Evolutionary conservation across 768 basidiomycete species (phyloP), one percentile per base, ranked within the genome.

Genomic region (Trametes gibbosa): DNA sequence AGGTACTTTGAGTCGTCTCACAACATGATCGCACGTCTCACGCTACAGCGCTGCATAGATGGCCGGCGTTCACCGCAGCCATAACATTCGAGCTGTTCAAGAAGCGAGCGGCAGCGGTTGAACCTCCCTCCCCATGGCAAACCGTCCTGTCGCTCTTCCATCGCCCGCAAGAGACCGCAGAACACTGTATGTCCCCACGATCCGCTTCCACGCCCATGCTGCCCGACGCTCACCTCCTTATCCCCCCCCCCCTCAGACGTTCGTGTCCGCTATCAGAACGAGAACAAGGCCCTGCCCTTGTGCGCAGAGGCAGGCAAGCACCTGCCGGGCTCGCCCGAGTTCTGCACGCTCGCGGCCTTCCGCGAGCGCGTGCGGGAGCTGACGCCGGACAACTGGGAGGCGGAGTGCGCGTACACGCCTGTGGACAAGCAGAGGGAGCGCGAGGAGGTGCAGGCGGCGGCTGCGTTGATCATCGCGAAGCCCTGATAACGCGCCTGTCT

Each of bases 231-330:
- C 42, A 7, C 32, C 5, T 5, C 13, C 13, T 10, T 46, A 9
- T n/a, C 46, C 16, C 17, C 6, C 10, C 24, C 35, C 29, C 25
- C 35, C 29, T 24, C 60, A 72, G 71, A 70, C 48, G 76, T 92
- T 46, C 83, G 90, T n/a, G 83, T 89, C 80, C 81, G 89, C 24
- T 89, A 90, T 66, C 85, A 89, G 72, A 89, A 89, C 73, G 77
- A 78, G 58, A 81, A 81, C 64, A 71, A 90, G 73, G 50, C 74
- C 2, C 74, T 91, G 5, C 89, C 90, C 0, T 58, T 84, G 14
- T 92, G 90, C 63, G 82, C 84, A 1, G 80, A 79, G 6, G 75
- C 80, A 46, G 87, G 86, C 5, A 81, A 88, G 54, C 90, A 92
- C 65, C 73, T 89, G 7, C 75, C 81, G 3, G 88, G 87, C 2